Evolutionary conservation across 768 basidiomycete genomes (phyloP).

Genomic region (Lenzites betulinus): DNA sequence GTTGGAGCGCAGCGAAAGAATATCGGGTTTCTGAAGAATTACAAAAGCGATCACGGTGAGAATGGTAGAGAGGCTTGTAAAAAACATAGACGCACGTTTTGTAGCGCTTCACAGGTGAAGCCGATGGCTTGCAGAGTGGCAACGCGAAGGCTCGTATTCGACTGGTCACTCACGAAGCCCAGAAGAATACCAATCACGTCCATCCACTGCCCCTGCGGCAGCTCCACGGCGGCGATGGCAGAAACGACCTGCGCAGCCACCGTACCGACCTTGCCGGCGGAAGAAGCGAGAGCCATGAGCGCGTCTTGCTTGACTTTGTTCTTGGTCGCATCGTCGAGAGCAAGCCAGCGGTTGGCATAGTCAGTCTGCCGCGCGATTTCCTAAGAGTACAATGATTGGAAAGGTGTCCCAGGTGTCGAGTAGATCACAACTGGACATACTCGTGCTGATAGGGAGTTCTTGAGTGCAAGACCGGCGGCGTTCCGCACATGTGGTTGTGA

Average conservation of each 20-base stretch:
- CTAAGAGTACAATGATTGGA: conserved; percentile 43
- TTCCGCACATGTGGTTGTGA: conserved; percentile 77
- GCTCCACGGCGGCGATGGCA: conserved; percentile 91
- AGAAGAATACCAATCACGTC: conserved; percentile 88
- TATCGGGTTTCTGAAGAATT: conserved; percentile 79
- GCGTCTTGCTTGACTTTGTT: conserved; percentile 86
- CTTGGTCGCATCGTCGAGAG: conserved; percentile 66
- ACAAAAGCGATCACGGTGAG: not conserved
- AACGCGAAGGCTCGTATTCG: conserved; percentile 75
- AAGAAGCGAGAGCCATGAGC: conserved; percentile 79
- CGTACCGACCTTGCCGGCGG: conserved; percentile 69
- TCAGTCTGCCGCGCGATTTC: conserved; percentile 75
- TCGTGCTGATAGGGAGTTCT: conserved; percentile 89
- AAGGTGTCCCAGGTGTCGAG: conserved; percentile 25
- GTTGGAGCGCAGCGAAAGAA: conserved; percentile 85
- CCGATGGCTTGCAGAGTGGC: conserved; percentile 94
- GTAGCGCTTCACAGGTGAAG: conserved; percentile 84
- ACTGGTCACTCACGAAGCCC: conserved; percentile 77
- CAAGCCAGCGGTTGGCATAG: conserved; percentile 79
- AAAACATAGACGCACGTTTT: conserved; percentile 73
- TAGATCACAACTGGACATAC: conserved; percentile 51
- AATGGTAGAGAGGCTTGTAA: not conserved
- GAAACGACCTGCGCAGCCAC: conserved; percentile 94
- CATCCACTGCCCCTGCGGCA: conserved; percentile 86
- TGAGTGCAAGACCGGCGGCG: conserved; percentile 95